These are phyloP conservation scores for Nitzschia sp. DNA, from an alignment of 108 stramenopile genomes.

Conservation along the genomic window DNA sequence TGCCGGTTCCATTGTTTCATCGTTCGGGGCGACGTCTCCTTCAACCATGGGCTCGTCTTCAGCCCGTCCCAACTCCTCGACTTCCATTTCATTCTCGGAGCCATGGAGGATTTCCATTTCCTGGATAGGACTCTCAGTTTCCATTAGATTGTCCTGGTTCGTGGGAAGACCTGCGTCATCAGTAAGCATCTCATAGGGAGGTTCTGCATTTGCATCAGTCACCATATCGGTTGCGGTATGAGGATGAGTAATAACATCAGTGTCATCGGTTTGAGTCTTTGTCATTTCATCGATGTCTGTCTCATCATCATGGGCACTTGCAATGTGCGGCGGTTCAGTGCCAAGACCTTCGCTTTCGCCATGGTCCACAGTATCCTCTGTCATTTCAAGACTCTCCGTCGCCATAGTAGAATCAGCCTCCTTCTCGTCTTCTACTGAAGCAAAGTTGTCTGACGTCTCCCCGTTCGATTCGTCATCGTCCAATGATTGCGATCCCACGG, in stretches of 20 bases:
- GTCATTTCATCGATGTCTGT: background rate
- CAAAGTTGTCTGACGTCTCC: background rate
- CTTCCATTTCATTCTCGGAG: background rate
- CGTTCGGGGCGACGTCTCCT: background rate
- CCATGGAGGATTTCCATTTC: background rate
- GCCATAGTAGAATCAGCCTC: slow-evolving; percentile 5
- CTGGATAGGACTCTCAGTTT: background rate
- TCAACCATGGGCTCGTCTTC: background rate
- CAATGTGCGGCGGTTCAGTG: background rate
- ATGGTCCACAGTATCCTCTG: background rate
- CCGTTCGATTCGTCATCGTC: background rate
- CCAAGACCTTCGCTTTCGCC: background rate
- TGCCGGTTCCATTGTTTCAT: slow-evolving; percentile 4
- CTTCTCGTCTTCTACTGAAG: slow-evolving; percentile 1
- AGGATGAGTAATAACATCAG: no score
- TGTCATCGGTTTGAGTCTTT: background rate
- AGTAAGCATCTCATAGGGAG: background rate
- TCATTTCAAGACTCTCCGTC: slow-evolving; percentile 4
- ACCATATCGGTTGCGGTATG: background rate
- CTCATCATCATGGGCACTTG: slow-evolving; percentile 3
- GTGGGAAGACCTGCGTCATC: background rate
- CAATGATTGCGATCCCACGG: background rate
- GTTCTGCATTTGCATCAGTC: background rate
- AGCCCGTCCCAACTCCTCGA: background rate
- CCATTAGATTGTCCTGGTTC: background rate